A percentile compares a stretch with the other conserved stretches of the same genome.
These are phyloP conservation scores for Cladosporium sp. DNA, from an alignment of 2,329 filamentous ascomycete species.

Conservation along the genomic window DNA sequence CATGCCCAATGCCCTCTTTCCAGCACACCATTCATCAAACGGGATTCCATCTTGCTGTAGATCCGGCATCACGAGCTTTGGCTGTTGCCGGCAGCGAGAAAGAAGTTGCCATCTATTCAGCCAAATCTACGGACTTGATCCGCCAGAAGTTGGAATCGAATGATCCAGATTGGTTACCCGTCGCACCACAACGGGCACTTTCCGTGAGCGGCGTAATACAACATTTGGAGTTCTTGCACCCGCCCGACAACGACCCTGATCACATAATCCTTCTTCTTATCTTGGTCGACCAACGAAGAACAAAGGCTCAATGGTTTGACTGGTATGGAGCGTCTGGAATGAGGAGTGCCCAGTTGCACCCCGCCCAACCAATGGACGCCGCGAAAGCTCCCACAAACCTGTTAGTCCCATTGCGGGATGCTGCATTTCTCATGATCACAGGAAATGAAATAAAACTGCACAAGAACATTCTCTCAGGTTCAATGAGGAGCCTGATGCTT, in stretches of 20 bases:
- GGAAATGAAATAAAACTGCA: conserved; percentile 35
- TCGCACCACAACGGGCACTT: conserved; percentile 50
- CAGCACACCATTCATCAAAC: conserved; percentile 49
- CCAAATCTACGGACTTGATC: conserved; percentile 53
- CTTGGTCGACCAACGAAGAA: conserved; percentile 40
- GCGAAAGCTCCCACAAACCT: conserved; percentile 30
- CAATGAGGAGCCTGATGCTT: conserved; percentile 18
- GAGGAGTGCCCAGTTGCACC: conserved; percentile 20
- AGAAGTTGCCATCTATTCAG: conserved; percentile 66
- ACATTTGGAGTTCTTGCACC: conserved; percentile 81
- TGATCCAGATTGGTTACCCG: conserved; percentile 51
- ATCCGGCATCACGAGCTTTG: conserved; percentile 63
- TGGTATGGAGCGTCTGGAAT: conserved; percentile 25
- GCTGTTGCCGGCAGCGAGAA: conserved; percentile 68
- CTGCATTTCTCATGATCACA: conserved; percentile 39
- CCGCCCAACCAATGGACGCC: conserved; percentile 22
- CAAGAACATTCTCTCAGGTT: conserved; percentile 39
- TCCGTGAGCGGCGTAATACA: conserved; percentile 68
- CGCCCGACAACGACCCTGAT: conserved; percentile 57
- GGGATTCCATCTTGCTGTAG: conserved; percentile 68
- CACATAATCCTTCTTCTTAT: conserved; percentile 74
- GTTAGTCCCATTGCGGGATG: conserved; percentile 38
- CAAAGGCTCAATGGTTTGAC: conserved; percentile 34
- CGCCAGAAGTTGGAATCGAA: conserved; percentile 45
- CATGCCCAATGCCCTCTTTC: conserved; percentile 56